These are phyloP conservation scores for Jamesozyma hellenica DNA, from an alignment of 805 yeast species.

Conservation along the genomic window DNA sequence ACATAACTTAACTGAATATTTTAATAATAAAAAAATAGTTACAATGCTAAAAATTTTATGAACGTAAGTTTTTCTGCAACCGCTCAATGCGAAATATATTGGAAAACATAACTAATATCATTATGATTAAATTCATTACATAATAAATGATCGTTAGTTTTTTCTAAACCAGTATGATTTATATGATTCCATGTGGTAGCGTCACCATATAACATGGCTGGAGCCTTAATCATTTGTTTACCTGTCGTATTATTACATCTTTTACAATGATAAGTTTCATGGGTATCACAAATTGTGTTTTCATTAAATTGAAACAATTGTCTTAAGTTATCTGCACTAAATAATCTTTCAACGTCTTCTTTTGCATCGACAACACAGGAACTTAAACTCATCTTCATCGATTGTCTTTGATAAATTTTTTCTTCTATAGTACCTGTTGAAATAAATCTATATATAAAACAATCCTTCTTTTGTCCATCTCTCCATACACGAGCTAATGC, in stretches of 20 bases:
- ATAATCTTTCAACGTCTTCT: constrained; percentile 86
- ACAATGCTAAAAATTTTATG: too few relatives aligned
- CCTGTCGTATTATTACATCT: constrained; percentile 50
- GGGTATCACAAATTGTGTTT: constrained; percentile 76
- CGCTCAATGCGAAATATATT: constrained; percentile 86
- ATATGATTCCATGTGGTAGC: constrained; percentile 96
- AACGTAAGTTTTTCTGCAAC: too few relatives aligned
- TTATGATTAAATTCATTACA: constrained; percentile 60
- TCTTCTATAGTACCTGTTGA: constrained; percentile 94
- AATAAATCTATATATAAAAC: constrained; percentile 88
- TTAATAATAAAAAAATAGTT: too few relatives aligned
- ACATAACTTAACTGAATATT: too few relatives aligned
- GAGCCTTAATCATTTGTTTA: constrained; percentile 52
- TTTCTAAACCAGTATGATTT: constrained; percentile 46
- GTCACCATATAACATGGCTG: constrained; percentile 93
- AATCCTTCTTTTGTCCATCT: constrained; percentile 96
- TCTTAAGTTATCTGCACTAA: constrained; percentile 70
- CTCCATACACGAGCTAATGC: constrained; percentile 98
- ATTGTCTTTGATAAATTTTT: constrained; percentile 89
- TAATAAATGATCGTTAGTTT: constrained; percentile 68
- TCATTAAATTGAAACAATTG: constrained; percentile 64
- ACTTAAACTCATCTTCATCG: constrained; percentile 84
- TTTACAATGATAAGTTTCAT: constrained; percentile 81
- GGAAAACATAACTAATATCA: constrained; percentile 80
- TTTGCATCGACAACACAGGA: constrained; percentile 96